phyloP scores from a whole-genome alignment of 768 basidiomycete genomes.

The Coprinellus micaceus region DNA sequence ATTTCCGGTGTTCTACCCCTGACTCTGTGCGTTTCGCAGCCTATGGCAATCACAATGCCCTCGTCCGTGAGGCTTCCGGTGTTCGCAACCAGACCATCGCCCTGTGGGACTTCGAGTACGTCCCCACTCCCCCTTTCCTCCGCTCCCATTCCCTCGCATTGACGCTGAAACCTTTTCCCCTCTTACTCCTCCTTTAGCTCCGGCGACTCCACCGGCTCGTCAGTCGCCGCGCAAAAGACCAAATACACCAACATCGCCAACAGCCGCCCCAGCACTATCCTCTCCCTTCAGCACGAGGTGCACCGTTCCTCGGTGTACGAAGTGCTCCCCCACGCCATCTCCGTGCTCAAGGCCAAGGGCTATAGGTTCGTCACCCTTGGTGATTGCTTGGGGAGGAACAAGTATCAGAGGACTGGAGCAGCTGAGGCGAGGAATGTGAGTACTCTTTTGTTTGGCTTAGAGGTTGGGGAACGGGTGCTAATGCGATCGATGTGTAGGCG shows the following conservation, averaged over 20 bases:
- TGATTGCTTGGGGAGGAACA: constrained; percentile 23
- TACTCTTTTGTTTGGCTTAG: too few species aligned
- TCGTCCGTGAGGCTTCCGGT: constrained; percentile 13
- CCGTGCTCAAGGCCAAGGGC: constrained; percentile 15
- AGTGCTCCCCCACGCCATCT: constrained; percentile 17
- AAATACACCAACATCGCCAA: constrained; percentile 4
- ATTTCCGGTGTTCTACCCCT: not conserved
- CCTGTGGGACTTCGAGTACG: constrained; percentile 22
- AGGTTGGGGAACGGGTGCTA: too few species aligned
- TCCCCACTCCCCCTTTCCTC: not conserved
- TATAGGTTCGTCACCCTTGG: constrained; percentile 21
- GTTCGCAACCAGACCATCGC: constrained; percentile 12
- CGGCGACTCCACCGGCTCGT: constrained; percentile 4
- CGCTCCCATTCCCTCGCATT: not conserved
- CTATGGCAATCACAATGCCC: constrained; percentile 15
- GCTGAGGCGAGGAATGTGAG: constrained; percentile 1
- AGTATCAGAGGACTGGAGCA: constrained; percentile 31
- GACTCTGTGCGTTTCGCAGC: constrained; percentile 3
- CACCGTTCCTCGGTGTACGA: constrained; percentile 7
- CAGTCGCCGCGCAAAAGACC: constrained; percentile 2
- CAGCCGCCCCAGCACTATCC: constrained; percentile 1
- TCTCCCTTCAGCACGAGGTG: constrained; percentile 12
- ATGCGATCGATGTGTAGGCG: too few species aligned
- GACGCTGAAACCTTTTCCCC: not conserved
- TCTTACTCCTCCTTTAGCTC: constrained; percentile 6